Conservation (phyloP, 2,329 filamentous ascomycete species). For the Truncatella angustata region DNA sequence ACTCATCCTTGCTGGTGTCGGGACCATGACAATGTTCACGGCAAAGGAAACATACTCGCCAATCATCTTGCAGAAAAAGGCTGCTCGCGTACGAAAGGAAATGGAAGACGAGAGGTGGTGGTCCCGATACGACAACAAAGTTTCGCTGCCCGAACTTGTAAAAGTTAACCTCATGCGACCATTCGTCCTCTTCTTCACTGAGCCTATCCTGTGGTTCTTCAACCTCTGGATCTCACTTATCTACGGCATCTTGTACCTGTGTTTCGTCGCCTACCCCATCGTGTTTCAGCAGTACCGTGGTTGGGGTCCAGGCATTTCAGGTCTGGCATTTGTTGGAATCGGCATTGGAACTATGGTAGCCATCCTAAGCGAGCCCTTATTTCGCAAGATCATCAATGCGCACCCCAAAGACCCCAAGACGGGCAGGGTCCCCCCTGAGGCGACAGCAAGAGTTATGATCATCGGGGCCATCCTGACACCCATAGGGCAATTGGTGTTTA, state of each 20-base stretch:
- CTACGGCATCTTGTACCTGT: constrained; percentile 85
- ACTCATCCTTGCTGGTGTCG: constrained; percentile 67
- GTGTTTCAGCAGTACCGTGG: constrained; percentile 74
- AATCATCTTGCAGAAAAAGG: constrained; percentile 65
- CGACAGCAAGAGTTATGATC: constrained; percentile 76
- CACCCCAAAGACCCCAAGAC: constrained; percentile 75
- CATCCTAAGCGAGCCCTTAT: constrained; percentile 66
- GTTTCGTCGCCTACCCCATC: constrained; percentile 87
- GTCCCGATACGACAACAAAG: constrained; percentile 74
- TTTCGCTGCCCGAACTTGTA: constrained; percentile 63
- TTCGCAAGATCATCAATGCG: constrained; percentile 73
- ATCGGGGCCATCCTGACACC: constrained; percentile 74
- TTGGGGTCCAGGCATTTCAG: constrained; percentile 71
- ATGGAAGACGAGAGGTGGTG: constrained; percentile 72
- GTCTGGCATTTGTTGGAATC: constrained; percentile 74
- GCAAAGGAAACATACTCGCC: constrained; percentile 78
- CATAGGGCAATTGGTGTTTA: constrained; percentile 79
- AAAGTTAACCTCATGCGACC: constrained; percentile 76
- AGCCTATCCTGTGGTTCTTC: constrained; percentile 77
- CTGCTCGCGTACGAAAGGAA: constrained; percentile 61
- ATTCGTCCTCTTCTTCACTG: constrained; percentile 72
- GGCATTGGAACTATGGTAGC: constrained; percentile 62
- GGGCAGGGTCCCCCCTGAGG: constrained; percentile 72
- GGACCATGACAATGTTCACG: constrained; percentile 55
- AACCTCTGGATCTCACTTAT: constrained; percentile 73